phyloP scores from a whole-genome alignment of 257 asterid genomes.

The Ilex aquifolium region DNA sequence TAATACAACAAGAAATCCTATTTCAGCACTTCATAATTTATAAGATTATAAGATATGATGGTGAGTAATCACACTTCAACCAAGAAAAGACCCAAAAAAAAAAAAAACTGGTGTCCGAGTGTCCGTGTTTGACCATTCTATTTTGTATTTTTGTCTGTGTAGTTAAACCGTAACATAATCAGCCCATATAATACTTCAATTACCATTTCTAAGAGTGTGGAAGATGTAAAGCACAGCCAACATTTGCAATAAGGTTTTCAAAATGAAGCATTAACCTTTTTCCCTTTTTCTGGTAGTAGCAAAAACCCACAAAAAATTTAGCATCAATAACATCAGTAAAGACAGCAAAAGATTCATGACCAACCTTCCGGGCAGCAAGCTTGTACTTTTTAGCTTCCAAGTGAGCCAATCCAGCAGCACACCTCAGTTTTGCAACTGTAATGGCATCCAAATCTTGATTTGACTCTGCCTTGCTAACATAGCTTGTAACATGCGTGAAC shows the following conservation, averaged over 20 bases:
- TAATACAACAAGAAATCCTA: too few relatives aligned
- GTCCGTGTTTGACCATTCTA: too few relatives aligned
- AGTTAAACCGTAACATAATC: too few relatives aligned
- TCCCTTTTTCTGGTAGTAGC: neutral
- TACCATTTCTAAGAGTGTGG: too few relatives aligned
- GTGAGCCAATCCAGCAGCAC: constrained; percentile 92
- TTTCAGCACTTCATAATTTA: too few relatives aligned
- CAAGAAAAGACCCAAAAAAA: too few relatives aligned
- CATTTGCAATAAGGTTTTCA: neutral
- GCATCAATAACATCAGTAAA: neutral
- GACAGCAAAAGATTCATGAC: constrained; percentile 12
- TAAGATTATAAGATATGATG: too few relatives aligned
- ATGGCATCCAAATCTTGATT: constrained; percentile 69
- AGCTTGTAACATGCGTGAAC: constrained; percentile 84
- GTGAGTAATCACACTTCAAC: too few relatives aligned
- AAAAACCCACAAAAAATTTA: neutral
- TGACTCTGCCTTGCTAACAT: constrained; percentile 83
- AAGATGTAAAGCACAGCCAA: too few relatives aligned
- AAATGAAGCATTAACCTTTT: neutral
- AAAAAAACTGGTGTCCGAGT: too few relatives aligned
- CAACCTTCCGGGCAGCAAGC: constrained; percentile 97
- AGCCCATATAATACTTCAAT: too few relatives aligned
- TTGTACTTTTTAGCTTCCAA: constrained; percentile 77
- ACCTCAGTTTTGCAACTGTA: constrained; percentile 62
- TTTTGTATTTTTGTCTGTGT: too few relatives aligned